These are phyloP conservation scores for Amoeboaphelidium protococcarum DNA, from an alignment of 371 early-diverging fungal species.

Conservation along the genomic window DNA sequence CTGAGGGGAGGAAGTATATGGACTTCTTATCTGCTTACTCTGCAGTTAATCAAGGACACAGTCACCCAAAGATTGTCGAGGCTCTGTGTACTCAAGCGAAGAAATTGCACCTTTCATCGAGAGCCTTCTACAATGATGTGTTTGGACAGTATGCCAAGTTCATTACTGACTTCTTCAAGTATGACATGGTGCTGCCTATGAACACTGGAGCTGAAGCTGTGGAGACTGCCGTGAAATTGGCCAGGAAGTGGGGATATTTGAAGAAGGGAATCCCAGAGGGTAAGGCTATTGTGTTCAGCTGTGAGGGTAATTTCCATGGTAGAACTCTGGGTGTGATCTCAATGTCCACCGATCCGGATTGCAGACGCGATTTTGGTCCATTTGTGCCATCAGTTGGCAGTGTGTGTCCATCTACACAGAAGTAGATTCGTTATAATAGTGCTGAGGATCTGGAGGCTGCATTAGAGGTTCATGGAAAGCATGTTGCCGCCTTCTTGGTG, in stretches of 20 bases:
- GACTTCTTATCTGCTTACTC: conserved; percentile 91
- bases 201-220: conserved; percentile 97
- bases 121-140: conserved; percentile 84
- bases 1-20: conserved; percentile 77
- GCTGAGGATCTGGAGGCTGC: conserved; percentile 63
- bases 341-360: conserved; percentile 78
- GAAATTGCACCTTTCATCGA: conserved; percentile 53
- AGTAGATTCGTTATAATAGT: conserved; percentile 46
- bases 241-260: conserved; percentile 83
- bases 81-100: conserved; percentile 71
- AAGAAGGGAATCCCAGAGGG: conserved; percentile 62
- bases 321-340: conserved; percentile 81
- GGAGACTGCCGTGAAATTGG: conserved; percentile 92
- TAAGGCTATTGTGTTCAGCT: conserved; percentile 57
- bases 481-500: conserved; percentile 70
- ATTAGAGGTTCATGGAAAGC: conserved; percentile 43
- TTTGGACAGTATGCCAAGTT: conserved; percentile 73
- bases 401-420: conserved; percentile 33
- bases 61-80: conserved; percentile 79
- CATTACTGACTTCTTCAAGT: conserved; percentile 31
- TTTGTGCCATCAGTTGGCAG: conserved; percentile 69
- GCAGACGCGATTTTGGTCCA: conserved; percentile 68
- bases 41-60: conserved; percentile 91
- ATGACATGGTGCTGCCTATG: neutral
- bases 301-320: conserved; percentile 85